Evolutionary conservation across 108 stramenopile genomes (phyloP).

Genomic region (Nitzschia putrida): DNA sequence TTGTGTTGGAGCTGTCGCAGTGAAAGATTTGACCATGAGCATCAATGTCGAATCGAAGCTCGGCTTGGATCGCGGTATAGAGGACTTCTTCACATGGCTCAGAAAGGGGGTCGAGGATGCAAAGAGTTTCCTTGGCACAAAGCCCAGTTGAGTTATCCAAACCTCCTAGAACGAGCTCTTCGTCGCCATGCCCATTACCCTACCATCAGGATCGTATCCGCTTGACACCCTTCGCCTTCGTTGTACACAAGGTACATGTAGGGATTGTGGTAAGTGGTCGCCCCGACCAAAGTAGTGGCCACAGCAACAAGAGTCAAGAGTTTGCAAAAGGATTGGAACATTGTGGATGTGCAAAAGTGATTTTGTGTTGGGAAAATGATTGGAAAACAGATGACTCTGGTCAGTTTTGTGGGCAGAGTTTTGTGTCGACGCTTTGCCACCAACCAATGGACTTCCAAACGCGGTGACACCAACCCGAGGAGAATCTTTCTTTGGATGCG

Average conservation of each 20-base stretch:
- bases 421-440: too few species aligned
- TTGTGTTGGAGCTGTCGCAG: not conserved
- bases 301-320: too few species aligned
- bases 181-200: not conserved
- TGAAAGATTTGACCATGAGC: not conserved
- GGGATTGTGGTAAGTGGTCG: not conserved
- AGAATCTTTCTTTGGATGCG: too few species aligned
- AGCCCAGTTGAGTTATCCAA: not conserved
- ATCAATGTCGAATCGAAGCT: not conserved
- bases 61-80: not conserved
- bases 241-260: not conserved
- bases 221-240: not conserved
- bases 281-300: too few species aligned
- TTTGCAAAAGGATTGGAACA: too few species aligned
- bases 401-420: too few species aligned
- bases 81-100: not conserved
- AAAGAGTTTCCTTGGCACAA: not conserved
- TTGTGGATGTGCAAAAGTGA: too few species aligned
- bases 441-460: too few species aligned
- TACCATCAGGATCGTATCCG: not conserved
- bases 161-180: not conserved
- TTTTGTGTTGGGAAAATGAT: too few species aligned
- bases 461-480: too few species aligned
- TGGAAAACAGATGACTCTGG: too few species aligned
- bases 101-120: not conserved